Evolutionary conservation across 352 stramenopile genomes (phyloP), one percentile per base, ranked within the genome.

Genomic region (Blastocystis hominis): DNA sequence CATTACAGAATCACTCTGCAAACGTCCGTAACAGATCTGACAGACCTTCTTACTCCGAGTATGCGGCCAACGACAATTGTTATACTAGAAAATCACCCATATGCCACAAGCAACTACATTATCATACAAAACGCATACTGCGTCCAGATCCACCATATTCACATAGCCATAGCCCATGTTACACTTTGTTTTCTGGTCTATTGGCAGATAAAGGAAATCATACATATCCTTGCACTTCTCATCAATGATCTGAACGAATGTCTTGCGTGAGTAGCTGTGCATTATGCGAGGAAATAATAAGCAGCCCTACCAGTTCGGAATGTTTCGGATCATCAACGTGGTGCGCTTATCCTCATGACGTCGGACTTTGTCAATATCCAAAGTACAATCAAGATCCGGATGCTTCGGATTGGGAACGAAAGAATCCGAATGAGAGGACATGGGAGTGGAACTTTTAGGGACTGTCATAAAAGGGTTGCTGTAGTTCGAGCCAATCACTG

Each of bases 91-190:
- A n/a, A 72, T 30, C 24, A 30, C 24, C 24, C 44, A 62, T 80
- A 53, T 13, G 42, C n/a, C 0, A 44, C 3, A 7, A 6, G 63
- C 30, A 20, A 24, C 3, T 47, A 80, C 70, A n/a, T 80, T 80
- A n/a, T 80, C 70, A 38, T 80, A 80, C 24, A 80, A 46, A 10
- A 80, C 24, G 15, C 46, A 42, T 15, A 90, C 88, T 9, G 75
- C 75, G 10, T 88, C 89, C 13, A 92, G 90, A 53, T 98, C 92
- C 62, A 98, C 95, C 91, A 99, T 98, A 91, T 99, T 99, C 88
- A 99, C 96, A 91, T 99, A 99, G 30, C 96, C 96, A 90, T 99
- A 99, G 34, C 97, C 97, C 92, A 98, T 96, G 91, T 99, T 99
- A 91, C 96, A 99, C 90, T 97, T 96, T 91, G 98, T 99, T 92